Base-by-base conservation (phyloP, 2,329 filamentous ascomycete species). In the Cercospora nicotianae region DNA sequence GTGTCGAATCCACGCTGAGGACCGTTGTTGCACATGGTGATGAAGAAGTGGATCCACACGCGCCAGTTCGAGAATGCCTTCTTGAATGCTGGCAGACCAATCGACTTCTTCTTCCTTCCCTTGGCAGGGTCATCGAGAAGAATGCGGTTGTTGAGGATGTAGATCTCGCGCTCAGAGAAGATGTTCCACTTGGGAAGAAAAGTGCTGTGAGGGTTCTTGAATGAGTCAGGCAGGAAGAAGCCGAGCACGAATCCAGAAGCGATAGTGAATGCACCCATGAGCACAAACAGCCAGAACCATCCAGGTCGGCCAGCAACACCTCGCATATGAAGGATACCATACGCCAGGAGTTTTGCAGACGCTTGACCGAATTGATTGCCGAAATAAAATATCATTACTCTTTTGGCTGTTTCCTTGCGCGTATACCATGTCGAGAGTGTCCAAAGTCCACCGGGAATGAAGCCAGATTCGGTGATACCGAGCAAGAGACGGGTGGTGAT, bases 341-440 rank as follows among this genome's bases (percentile, higher is more conserved):
- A 83, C 1, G 81, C 81, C 18, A 83, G 76, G 0, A 83, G 75
- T 2, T 81, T 81, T 0, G 78, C 78, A 8, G 76, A 78, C 0
- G 80, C 82, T 23, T 77, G 76, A 0, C 81, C 81, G 13, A 79
- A 71, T 68, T 81, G 79, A 59, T 82, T 84, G 1, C 33, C 82
- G 18, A 84, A 77, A 63, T 83, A 84, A 70, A 81, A 84, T 10
- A 76, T 77, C 10, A 81, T 79, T 63, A 84, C 82, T 1, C 83
- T 75, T 72, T 82, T 83, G 60, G 80, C 82, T 0, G 80, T 83
- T 67, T 85, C 82, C 7, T 78, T 76, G 3, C 78, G 78, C 30
- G 82, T 84, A 66, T 85, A 84, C 82, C 82, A 84, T 1, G 79
- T 77, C 0, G 82, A 83, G 1, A 85, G 79, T 0, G 83, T 84